These are phyloP conservation scores for Remersonia thermophila DNA, from an alignment of 2,329 filamentous ascomycete species.

Conservation along the genomic window DNA sequence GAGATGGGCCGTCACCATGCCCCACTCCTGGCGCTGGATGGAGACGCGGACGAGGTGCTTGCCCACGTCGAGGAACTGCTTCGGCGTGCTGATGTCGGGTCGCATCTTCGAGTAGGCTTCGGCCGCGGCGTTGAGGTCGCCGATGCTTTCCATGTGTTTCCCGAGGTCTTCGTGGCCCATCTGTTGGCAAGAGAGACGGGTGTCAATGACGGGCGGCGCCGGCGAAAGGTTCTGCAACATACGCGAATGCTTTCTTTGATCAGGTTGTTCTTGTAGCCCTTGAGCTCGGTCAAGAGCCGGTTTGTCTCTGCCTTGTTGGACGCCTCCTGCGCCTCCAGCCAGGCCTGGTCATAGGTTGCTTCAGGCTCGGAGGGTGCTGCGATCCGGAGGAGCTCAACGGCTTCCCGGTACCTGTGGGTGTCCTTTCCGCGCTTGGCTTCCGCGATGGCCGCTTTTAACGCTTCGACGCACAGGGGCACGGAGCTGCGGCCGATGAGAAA, in stretches of 20 bases:
- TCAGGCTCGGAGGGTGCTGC: constrained; percentile 57
- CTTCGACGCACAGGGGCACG: constrained; percentile 63
- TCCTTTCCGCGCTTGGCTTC: constrained; percentile 71
- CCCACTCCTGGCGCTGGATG: constrained; percentile 68
- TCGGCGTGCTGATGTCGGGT: constrained; percentile 71
- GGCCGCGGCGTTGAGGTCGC: constrained; percentile 58
- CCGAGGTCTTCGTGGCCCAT: constrained; percentile 94
- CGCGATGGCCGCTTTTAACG: constrained; percentile 61
- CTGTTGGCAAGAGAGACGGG: constrained; percentile 30
- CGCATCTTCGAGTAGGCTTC: constrained; percentile 81
- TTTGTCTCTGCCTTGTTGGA: constrained; percentile 57
- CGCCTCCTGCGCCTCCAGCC: constrained; percentile 58
- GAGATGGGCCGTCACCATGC: constrained; percentile 46
- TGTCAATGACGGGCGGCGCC: constrained; percentile 2
- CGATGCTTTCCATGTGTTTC: constrained; percentile 66
- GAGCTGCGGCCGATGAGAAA: constrained; percentile 71
- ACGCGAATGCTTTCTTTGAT: constrained; percentile 95
- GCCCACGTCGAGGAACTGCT: constrained; percentile 73
- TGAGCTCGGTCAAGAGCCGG: constrained; percentile 73
- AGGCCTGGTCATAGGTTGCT: constrained; percentile 54
- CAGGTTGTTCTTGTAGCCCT: constrained; percentile 90
- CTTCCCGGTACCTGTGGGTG: constrained; percentile 55
- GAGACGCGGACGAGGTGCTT: constrained; percentile 66
- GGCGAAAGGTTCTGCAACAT: constrained; percentile 19
- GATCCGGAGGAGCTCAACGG: constrained; percentile 51